Percentiles rank a stretch among this genome's conserved stretches.
phyloP scores from a whole-genome alignment of 352 stramenopile genomes.

The Pythium monospermum region DNA sequence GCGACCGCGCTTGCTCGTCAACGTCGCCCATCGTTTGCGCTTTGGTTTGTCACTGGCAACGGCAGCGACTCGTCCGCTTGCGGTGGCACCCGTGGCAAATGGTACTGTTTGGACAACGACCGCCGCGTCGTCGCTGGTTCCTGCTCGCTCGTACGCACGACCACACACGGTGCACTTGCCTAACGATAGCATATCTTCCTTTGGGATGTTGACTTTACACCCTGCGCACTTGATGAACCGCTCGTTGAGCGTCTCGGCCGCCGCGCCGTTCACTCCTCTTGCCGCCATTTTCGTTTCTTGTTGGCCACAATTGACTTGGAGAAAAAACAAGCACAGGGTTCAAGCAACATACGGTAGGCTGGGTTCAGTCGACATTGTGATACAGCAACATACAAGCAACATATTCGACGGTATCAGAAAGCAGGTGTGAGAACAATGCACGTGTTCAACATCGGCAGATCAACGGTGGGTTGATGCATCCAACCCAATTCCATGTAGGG shows the following conservation, averaged over 20 bases:
- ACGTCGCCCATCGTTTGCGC: slow-evolving; percentile 55
- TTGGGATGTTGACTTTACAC: slow-evolving; percentile 74
- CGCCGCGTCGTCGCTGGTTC: slow-evolving; percentile 20
- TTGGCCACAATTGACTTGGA: neutral
- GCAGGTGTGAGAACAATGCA: neutral
- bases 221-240: slow-evolving; percentile 76
- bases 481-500: too few species aligned
- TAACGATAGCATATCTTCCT: slow-evolving; percentile 64
- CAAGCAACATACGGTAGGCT: neutral
- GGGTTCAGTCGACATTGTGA: neutral
- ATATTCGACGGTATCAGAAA: neutral
- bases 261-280: slow-evolving; percentile 47
- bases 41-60: slow-evolving; percentile 11
- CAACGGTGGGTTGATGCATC: too few species aligned
- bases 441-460: too few species aligned
- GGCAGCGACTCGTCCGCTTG: neutral
- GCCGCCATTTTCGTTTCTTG: slow-evolving; percentile 26
- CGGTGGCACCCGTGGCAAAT: slow-evolving; percentile 18
- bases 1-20: slow-evolving; percentile 56
- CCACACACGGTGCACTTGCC: slow-evolving; percentile 59
- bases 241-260: slow-evolving; percentile 54
- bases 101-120: slow-evolving; percentile 37
- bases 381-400: neutral
- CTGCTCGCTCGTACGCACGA: slow-evolving; percentile 34
- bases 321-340: neutral